Conservation (phyloP, 768 basidiomycete genomes). For the Auricularia cornea region DNA sequence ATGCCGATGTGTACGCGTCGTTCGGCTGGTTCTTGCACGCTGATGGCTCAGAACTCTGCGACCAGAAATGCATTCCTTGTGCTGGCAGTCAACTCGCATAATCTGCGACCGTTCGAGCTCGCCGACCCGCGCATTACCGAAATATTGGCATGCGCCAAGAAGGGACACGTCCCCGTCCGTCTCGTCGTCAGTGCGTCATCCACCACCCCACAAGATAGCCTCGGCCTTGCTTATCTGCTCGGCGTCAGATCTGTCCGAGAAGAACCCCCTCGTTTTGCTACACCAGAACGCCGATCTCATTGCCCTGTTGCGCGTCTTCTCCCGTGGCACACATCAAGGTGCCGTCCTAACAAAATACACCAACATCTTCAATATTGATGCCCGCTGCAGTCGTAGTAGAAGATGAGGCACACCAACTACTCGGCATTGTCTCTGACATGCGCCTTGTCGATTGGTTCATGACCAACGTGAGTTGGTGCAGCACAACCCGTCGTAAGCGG, state of each 20-base stretch:
- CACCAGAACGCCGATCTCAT: conserved; percentile 56
- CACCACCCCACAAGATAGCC: neutral
- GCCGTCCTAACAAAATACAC: neutral
- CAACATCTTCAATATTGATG: neutral
- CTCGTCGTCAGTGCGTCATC: conserved; percentile 65
- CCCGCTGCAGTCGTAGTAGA: conserved; percentile 45
- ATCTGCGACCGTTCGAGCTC: conserved; percentile 51
- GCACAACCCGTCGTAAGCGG: neutral
- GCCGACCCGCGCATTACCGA: conserved; percentile 52
- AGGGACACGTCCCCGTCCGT: conserved; percentile 63
- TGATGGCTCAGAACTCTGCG: neutral
- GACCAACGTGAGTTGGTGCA: conserved; percentile 8
- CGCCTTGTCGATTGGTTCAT: conserved; percentile 12
- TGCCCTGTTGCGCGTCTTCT: conserved; percentile 55
- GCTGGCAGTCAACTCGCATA: conserved; percentile 71
- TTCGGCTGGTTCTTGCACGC: neutral
- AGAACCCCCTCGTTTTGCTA: conserved; percentile 64
- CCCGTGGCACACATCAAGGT: conserved; percentile 69
- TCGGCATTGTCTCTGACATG: conserved; percentile 64
- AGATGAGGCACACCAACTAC: conserved; percentile 39
- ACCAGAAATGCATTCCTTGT: conserved; percentile 67
- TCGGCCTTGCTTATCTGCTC: neutral
- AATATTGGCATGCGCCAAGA: conserved; percentile 65
- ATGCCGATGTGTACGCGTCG: conserved; percentile 49
- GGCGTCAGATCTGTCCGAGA: conserved; percentile 66